Evolutionary conservation across 768 basidiomycete species (phyloP).

Genomic region (Amylocystis lapponica): DNA sequence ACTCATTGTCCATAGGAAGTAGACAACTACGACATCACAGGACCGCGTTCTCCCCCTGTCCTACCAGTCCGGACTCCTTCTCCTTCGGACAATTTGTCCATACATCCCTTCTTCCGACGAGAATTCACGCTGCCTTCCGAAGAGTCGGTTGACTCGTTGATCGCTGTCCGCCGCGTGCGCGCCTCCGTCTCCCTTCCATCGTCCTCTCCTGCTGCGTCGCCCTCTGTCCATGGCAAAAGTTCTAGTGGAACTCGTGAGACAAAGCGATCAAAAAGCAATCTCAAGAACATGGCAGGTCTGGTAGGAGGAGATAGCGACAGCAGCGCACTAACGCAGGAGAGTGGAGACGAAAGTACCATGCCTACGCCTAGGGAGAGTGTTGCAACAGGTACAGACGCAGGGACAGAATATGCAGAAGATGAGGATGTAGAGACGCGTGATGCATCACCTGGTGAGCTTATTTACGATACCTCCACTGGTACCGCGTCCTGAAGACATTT

Average conservation of each 20-base stretch:
- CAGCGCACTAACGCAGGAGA: constrained; percentile 78
- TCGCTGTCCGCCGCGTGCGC: constrained; percentile 59
- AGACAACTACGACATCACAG: constrained; percentile 32
- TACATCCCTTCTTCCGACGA: constrained; percentile 68
- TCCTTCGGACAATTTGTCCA: constrained; percentile 59
- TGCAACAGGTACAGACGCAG: constrained; percentile 64
- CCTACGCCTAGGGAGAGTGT: constrained; percentile 63
- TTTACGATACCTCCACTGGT: background rate
- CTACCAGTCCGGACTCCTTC: constrained; percentile 59
- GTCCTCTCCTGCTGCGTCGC: constrained; percentile 45
- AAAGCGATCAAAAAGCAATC: constrained; percentile 41
- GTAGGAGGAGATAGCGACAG: constrained; percentile 81
- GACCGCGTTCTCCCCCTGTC: constrained; percentile 35
- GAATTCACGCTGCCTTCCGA: constrained; percentile 64
- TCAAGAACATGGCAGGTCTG: constrained; percentile 60
- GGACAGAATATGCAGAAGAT: constrained; percentile 65
- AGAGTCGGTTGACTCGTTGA: constrained; percentile 50
- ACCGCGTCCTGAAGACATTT: constrained; percentile 2
- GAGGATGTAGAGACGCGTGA: constrained; percentile 58
- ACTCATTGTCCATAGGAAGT: constrained; percentile 28
- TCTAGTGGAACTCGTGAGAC: constrained; percentile 31
- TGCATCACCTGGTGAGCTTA: constrained; percentile 45
- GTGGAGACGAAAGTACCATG: constrained; percentile 61
- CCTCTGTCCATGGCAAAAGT: constrained; percentile 25
- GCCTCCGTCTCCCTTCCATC: constrained; percentile 59